These are phyloP conservation scores for Phytophthora cactorum DNA, from an alignment of 352 stramenopile genomes.

Conservation along the genomic window DNA sequence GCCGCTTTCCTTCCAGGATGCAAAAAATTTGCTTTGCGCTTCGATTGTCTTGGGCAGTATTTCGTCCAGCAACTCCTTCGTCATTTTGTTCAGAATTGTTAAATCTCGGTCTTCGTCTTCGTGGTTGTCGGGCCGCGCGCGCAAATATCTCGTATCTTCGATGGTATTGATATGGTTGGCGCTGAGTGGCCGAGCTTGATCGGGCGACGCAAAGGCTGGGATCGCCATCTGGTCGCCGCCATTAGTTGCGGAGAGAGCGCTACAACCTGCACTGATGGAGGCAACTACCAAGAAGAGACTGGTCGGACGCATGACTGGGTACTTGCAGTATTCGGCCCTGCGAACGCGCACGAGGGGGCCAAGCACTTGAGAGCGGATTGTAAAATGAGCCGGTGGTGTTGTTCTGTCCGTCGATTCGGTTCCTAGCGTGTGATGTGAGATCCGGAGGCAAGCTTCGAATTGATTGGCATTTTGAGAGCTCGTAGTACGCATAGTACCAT, in stretches of 20 bases:
- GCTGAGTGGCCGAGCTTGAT: neutral
- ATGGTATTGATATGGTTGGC: neutral
- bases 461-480: too few species aligned
- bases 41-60: neutral
- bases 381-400: too few species aligned
- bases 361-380: too few species aligned
- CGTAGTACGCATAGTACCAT: too few species aligned
- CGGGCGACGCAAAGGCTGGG: neutral
- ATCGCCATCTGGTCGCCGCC: neutral
- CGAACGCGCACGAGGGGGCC: too few species aligned
- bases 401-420: too few species aligned
- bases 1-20: neutral
- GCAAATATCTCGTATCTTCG: neutral
- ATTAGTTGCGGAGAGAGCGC: neutral
- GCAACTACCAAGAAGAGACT: neutral
- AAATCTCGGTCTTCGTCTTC: neutral
- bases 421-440: too few species aligned
- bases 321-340: too few species aligned
- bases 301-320: neutral
- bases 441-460: too few species aligned
- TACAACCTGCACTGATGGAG: neutral
- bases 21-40: neutral
- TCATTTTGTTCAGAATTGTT: neutral
- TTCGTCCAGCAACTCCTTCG: neutral
- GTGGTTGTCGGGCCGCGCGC: neutral